phyloP scores from a whole-genome alignment of 805 yeast genomes.

The Nakazawaea holstii region DNA sequence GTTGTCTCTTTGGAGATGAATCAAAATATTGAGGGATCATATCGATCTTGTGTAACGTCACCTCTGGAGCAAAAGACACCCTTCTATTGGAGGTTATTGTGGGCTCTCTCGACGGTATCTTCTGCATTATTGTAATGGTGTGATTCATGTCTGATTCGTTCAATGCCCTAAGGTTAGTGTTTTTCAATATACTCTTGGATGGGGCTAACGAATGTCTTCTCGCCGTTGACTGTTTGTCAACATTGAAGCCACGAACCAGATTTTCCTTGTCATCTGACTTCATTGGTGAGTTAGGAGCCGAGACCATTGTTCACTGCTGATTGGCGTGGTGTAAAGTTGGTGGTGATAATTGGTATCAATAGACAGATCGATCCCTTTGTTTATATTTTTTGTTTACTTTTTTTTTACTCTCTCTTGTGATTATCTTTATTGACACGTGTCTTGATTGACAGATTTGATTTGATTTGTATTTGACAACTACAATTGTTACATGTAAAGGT shows the following conservation, averaged over 20 bases:
- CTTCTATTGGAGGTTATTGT: conserved; percentile 34
- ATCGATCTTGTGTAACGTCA: conserved; percentile 55
- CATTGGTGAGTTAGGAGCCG: conserved; percentile 12
- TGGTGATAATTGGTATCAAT: conserved; percentile 8
- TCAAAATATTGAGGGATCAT: conserved; percentile 22
- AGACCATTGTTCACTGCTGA: conserved; percentile 9
- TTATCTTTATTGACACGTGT: neutral
- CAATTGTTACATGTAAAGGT: too few relatives aligned
- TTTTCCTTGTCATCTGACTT: conserved; percentile 6
- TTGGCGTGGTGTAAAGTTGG: conserved; percentile 8
- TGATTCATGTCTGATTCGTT: conserved; percentile 20
- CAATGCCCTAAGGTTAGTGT: conserved; percentile 13
- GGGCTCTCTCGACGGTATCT: conserved; percentile 12
- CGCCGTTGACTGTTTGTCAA: neutral
- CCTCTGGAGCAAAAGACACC: conserved; percentile 76
- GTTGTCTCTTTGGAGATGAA: conserved; percentile 14
- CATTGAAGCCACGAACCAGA: neutral
- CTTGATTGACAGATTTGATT: neutral
- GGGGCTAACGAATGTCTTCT: conserved; percentile 32
- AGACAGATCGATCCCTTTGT: neutral
- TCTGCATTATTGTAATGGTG: conserved; percentile 32
- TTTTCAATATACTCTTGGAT: conserved; percentile 33
- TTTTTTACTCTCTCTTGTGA: neutral
- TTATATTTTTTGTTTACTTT: neutral
- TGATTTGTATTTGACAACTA: too few relatives aligned